Percentiles rank a stretch among this genome's conserved stretches.
Evolutionary conservation across 2,329 filamentous ascomycete genomes (phyloP).

Genomic region (Teratosphaeria epicoccoides): DNA sequence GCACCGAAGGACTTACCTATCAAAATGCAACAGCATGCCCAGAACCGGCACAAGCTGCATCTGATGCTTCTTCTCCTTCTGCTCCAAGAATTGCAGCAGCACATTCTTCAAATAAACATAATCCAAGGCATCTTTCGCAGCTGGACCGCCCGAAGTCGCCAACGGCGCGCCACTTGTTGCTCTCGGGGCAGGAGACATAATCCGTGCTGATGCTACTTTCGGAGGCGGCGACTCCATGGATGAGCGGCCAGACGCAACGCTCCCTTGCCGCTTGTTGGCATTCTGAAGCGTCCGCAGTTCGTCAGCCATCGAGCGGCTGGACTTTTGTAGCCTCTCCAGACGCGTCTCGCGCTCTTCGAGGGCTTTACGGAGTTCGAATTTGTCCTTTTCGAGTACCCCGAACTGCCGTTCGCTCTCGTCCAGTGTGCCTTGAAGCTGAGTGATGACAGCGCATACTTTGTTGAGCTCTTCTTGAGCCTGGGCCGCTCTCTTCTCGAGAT

Average conservation of each 20-base stretch:
- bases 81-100: conserved; percentile 68
- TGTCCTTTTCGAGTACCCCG: conserved; percentile 73
- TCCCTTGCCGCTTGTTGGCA: conserved; percentile 27
- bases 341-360: conserved; percentile 68
- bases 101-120: conserved; percentile 71
- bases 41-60: conserved; percentile 68
- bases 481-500: conserved; percentile 61
- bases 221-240: conserved; percentile 45
- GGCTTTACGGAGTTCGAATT: conserved; percentile 59
- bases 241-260: conserved; percentile 44
- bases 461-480: conserved; percentile 61
- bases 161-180: conserved; percentile 16
- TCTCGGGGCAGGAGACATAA: conserved; percentile 37
- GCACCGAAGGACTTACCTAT: conserved; percentile 47
- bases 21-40: conserved; percentile 65
- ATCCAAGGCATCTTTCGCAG: conserved; percentile 32
- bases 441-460: conserved; percentile 67
- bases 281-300: conserved; percentile 43
- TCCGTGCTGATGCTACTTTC: conserved; percentile 37
- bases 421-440: conserved; percentile 65
- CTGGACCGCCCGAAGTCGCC: conserved; percentile 13
- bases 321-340: conserved; percentile 69
- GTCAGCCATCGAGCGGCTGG: conserved; percentile 50
- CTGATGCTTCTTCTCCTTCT: conserved; percentile 66
- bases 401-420: conserved; percentile 82